Evolutionary conservation across 2,329 filamentous ascomycete genomes (phyloP), one percentile per base, ranked within the genome.

Genomic region (Clonostachys chloroleuca): DNA sequence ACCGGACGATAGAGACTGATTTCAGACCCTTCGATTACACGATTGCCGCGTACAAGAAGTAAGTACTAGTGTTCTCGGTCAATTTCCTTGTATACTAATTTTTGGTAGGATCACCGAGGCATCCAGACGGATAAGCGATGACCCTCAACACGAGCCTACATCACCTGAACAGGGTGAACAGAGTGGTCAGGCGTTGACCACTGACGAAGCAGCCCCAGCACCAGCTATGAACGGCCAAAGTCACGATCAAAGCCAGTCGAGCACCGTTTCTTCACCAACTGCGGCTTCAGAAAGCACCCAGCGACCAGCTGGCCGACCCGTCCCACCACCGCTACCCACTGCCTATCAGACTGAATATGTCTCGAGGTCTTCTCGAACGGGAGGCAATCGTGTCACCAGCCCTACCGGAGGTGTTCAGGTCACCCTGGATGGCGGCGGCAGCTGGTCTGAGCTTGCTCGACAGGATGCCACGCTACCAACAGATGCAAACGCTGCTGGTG

Each of bases 1-100:
- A 97, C 64, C 84, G 84, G 53, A 88, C 95, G 80, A 96, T 99
- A 51, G 94, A 99, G 66, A 87, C 82, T 5, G 87, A 96, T 59
- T 99, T 97, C 62, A 84, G 88, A 63, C 89, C 92, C 1, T 99
- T 97, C 64, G 94, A 99, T 65, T 99, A 99, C 67, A 96, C 92
- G 0, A 71, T 85, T 4, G 84, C 89, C 17, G 87, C 84, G 5
- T 92, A 91, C 59, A 84, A 85, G 59, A 85, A 85, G 79, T 90
- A 74, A 53, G 82, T 55, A 4, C 13, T 12, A 8, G 14, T 8
- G 18, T n/a, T 14, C 10, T 10, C 5, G 14, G 13, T 6, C 14
- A 34, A 33, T 9, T 7, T 20, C 10, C 13, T 16, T 14, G 14
- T 9, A 17, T 16, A 17, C 9, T 48, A 35, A 47, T 41, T 20